Conservation (phyloP, 2,329 filamentous ascomycete genomes). For the Orbilia blumenaviensis region DNA sequence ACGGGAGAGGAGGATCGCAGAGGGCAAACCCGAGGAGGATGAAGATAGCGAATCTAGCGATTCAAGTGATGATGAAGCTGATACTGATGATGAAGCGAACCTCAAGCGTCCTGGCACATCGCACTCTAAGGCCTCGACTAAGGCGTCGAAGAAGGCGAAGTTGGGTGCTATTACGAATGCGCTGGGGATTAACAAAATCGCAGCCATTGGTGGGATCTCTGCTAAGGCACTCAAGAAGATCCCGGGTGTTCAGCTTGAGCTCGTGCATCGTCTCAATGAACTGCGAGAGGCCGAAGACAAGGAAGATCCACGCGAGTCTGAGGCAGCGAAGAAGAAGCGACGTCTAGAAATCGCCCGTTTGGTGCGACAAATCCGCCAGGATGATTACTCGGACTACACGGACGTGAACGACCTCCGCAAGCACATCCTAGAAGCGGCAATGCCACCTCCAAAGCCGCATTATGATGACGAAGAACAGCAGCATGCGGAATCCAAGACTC, state of each 20-base stretch:
- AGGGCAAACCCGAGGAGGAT: slow-evolving; percentile 3
- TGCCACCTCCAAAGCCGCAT: slow-evolving; percentile 60
- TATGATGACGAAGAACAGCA: slow-evolving; percentile 65
- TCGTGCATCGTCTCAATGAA: slow-evolving; percentile 39
- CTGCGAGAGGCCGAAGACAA: slow-evolving; percentile 34
- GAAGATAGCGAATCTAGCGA: slow-evolving; percentile 19
- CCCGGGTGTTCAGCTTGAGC: slow-evolving; percentile 37
- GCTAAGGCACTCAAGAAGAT: slow-evolving; percentile 40
- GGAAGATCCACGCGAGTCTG: slow-evolving; percentile 6
- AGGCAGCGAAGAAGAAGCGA: slow-evolving; percentile 29
- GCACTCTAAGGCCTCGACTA: slow-evolving; percentile 47
- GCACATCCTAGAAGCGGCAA: slow-evolving; percentile 72
- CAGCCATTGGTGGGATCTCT: slow-evolving; percentile 36
- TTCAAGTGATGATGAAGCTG: slow-evolving; percentile 18
- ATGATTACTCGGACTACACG: slow-evolving; percentile 62
- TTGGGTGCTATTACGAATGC: slow-evolving; percentile 40
- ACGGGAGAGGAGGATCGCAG: neutral
- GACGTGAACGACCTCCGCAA: slow-evolving; percentile 65
- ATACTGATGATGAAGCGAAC: slow-evolving; percentile 13
- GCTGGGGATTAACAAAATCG: slow-evolving; percentile 48
- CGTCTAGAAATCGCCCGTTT: slow-evolving; percentile 37
- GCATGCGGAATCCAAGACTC: slow-evolving; percentile 74
- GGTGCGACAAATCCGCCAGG: slow-evolving; percentile 61
- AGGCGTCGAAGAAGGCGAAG: slow-evolving; percentile 42
- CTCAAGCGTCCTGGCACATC: slow-evolving; percentile 38